Evolutionary conservation across 805 yeast genomes (phyloP).

Genomic region (Ogataea zsoltii): DNA sequence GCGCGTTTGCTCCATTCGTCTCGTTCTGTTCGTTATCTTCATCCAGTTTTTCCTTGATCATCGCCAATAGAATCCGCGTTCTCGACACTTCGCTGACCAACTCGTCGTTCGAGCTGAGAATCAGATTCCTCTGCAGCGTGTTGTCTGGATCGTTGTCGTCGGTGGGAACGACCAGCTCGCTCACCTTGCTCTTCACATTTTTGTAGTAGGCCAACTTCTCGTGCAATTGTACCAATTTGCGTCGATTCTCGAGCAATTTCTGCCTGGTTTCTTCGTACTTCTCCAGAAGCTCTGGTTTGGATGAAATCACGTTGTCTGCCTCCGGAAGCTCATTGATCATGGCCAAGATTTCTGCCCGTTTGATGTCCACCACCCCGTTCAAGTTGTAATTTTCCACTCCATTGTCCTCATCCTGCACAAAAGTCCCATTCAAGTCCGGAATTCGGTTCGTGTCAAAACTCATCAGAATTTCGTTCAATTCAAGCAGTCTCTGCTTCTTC

Average conservation of each 20-base stretch:
- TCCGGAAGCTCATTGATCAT: conserved; percentile 34
- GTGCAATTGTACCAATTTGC: conserved; percentile 13
- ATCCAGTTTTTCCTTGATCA: conserved; percentile 17
- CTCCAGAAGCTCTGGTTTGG: conserved; percentile 24
- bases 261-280: conserved; percentile 25
- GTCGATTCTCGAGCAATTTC: conserved; percentile 17
- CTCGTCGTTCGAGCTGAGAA: conserved; percentile 23
- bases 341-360: conserved; percentile 24
- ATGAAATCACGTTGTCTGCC: conserved; percentile 20
- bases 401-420: conserved; percentile 14
- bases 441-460: conserved; percentile 24
- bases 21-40: conserved; percentile 4
- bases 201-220: conserved; percentile 21
- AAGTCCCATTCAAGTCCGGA: conserved; percentile 28
- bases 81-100: conserved; percentile 25
- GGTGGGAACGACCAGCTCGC: conserved; percentile 9
- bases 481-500: conserved; percentile 24
- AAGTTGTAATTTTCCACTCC: conserved; percentile 19
- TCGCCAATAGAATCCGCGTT: conserved; percentile 21
- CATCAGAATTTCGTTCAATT: conserved; percentile 29
- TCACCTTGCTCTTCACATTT: conserved; percentile 14
- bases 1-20: background rate
- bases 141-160: conserved; percentile 10
- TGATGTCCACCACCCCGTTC: conserved; percentile 26
- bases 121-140: conserved; percentile 23